phyloP scores from a whole-genome alignment of 2,329 filamentous ascomycete genomes.

The Aspergillus tamarii region DNA sequence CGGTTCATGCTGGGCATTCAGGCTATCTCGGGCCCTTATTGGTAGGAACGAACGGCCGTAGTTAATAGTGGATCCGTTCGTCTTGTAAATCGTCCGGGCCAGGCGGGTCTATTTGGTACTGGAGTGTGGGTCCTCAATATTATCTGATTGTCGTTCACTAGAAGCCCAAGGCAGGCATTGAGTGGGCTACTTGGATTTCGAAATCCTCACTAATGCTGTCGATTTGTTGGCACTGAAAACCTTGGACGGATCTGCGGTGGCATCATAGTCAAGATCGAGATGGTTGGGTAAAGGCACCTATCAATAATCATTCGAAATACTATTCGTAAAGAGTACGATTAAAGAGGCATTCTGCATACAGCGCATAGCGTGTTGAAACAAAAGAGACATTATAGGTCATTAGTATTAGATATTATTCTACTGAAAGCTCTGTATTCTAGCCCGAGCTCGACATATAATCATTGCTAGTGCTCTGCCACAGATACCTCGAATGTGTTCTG shows the following conservation, averaged over 20 bases:
- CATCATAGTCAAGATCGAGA: background rate
- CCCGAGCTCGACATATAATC: background rate
- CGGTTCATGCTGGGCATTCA: too few relatives aligned
- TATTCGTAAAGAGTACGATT: background rate
- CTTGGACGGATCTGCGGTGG: background rate
- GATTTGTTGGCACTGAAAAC: background rate
- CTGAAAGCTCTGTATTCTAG: background rate
- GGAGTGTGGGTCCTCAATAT: background rate
- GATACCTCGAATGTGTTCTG: background rate
- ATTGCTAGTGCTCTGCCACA: background rate
- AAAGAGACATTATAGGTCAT: background rate
- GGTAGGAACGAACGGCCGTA: background rate
- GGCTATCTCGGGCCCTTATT: too few relatives aligned
- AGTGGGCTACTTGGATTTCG: background rate
- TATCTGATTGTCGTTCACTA: background rate
- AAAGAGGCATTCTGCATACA: background rate
- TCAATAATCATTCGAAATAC: background rate
- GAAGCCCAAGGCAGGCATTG: background rate
- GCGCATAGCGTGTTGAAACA: background rate
- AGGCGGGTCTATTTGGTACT: background rate
- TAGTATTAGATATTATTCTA: background rate
- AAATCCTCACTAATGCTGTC: background rate
- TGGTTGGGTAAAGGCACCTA: background rate
- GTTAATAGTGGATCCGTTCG: background rate
- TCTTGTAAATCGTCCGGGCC: background rate